Conservation (phyloP, 2,329 filamentous ascomycete genomes). For the Stylonectria norvegica region DNA sequence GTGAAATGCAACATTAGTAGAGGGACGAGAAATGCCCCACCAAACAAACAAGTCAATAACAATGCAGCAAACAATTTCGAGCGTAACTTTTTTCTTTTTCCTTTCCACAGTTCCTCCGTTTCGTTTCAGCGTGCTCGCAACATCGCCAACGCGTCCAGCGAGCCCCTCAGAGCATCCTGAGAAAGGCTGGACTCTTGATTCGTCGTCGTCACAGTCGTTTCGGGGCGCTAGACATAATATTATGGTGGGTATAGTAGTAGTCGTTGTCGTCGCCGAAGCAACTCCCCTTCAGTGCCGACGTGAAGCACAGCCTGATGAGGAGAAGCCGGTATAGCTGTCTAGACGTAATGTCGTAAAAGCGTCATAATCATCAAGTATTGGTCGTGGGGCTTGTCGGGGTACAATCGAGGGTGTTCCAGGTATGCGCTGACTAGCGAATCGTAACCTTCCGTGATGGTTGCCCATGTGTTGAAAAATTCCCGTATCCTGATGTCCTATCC, state of each 20-base stretch:
- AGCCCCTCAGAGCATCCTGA: slow-evolving; percentile 15
- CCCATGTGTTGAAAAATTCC: slow-evolving; percentile 39
- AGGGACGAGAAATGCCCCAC: slow-evolving; percentile 11
- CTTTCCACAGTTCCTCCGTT: slow-evolving; percentile 17
- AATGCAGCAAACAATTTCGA: slow-evolving; percentile 21
- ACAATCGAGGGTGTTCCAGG: slow-evolving; percentile 31
- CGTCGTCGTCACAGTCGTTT: slow-evolving; percentile 34
- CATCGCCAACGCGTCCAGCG: slow-evolving; percentile 16
- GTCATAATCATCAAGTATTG: slow-evolving; percentile 45
- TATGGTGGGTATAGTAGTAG: slow-evolving; percentile 40
- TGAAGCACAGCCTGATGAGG: slow-evolving; percentile 28
- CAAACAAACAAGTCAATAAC: slow-evolving; percentile 13
- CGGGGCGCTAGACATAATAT: slow-evolving; percentile 36
- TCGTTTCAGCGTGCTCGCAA: slow-evolving; percentile 8
- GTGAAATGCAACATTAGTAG: slow-evolving; percentile 25
- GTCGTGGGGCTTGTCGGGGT: slow-evolving; percentile 34
- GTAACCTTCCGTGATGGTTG: slow-evolving; percentile 38
- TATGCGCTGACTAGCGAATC: slow-evolving; percentile 29
- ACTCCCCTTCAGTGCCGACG: slow-evolving; percentile 30
- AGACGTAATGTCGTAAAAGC: slow-evolving; percentile 47
- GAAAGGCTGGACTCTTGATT: slow-evolving; percentile 17
- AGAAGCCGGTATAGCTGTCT: slow-evolving; percentile 40
- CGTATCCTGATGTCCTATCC: slow-evolving; percentile 40
- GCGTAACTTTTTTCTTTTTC: slow-evolving; percentile 29
- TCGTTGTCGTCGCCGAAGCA: slow-evolving; percentile 37